Evolutionary conservation across 2,329 filamentous ascomycete species (phyloP), one percentile per base, ranked within the genome.

Genomic region (Ophiocordyceps camponoti-rufipedis): DNA sequence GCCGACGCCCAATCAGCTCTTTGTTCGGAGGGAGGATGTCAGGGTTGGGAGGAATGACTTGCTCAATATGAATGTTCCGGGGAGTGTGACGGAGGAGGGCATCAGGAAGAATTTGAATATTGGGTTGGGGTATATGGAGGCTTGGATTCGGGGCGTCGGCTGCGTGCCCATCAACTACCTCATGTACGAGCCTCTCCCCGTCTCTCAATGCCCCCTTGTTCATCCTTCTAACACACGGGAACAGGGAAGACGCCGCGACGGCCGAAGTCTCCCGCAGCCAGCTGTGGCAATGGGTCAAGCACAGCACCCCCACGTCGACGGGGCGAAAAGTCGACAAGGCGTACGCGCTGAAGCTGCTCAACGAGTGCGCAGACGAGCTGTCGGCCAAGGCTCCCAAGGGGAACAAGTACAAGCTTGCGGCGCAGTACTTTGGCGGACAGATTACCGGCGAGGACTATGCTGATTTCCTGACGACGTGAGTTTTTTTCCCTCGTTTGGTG

Each of bases 71-170:
- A 96, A 96, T 58, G 84, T 96, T 2, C 87, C 89, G 7, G 91
- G 91, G 28, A 75, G 78, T 61, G 74, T 98, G 61, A 95, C 89
- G 55, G 89, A 96, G 64, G 86, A 81, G 5, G 91, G 91, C 47
- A 95, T 98, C 68, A 79, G 85, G 59, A 94, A 95, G 80, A 98
- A 96, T 70, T 72, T 98, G 52, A 89, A 87, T 68, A 96, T 98
- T 53, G 91, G 89, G 38, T 77, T 98, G 6, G 83, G 84, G 44
- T 98, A 98, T 68, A 98, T 96, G 89, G 91, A 98, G 68, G 91
- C 86, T 50, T 98, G 91, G 91, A 72, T 96, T 49, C 82, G 88
- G 50, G 91, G 89, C 32, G 75, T 96, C 19, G 91, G 91, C 47
- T 98, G 91, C 57, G 88, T 96, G 45, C 91, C 91, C 43, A 95